Evolutionary conservation across 2,329 filamentous ascomycete genomes (phyloP).

Genomic region (Colletotrichum tamarilloi): DNA sequence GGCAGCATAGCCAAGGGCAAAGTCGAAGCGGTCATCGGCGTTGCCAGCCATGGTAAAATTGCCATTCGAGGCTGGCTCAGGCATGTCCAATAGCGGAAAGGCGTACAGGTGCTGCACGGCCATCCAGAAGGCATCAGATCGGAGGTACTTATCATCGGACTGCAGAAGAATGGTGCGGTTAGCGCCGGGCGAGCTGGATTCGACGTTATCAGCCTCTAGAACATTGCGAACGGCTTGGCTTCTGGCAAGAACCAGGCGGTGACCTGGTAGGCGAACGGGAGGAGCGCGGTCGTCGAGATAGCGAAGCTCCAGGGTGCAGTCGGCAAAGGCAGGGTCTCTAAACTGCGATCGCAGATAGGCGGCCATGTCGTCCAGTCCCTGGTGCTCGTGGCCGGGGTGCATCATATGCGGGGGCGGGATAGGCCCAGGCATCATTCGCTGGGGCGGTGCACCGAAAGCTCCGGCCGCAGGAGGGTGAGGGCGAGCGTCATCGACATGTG

Average conservation of each 20-base stretch:
- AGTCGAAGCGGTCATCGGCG: constrained; percentile 58
- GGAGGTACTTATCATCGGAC: constrained; percentile 63
- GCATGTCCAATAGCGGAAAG: constrained; percentile 57
- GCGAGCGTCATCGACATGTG: constrained; percentile 45
- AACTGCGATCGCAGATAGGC: constrained; percentile 53
- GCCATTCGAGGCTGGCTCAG: constrained; percentile 43
- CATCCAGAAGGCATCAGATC: constrained; percentile 66
- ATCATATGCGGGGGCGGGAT: constrained; percentile 37
- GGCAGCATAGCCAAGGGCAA: constrained; percentile 73
- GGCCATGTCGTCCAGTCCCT: constrained; percentile 49
- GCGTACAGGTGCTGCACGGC: constrained; percentile 69
- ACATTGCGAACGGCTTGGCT: constrained; percentile 53
- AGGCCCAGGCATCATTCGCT: constrained; percentile 45
- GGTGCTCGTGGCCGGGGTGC: constrained; percentile 35
- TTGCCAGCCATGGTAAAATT: constrained; percentile 51
- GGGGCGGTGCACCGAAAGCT: constrained; percentile 38
- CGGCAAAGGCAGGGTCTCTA: constrained; percentile 50
- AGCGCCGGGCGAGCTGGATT: constrained; percentile 39
- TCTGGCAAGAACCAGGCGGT: constrained; percentile 66
- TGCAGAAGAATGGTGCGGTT: constrained; percentile 57
- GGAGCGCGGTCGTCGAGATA: constrained; percentile 52
- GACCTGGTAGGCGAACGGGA: constrained; percentile 60
- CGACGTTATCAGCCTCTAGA: constrained; percentile 35
- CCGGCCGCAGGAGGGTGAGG: constrained; percentile 24
- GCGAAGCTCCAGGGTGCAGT: constrained; percentile 59